These are phyloP conservation scores for Globomyces pollinis-pini DNA, from an alignment of 192 early-diverging fungal species.

Conservation along the genomic window DNA sequence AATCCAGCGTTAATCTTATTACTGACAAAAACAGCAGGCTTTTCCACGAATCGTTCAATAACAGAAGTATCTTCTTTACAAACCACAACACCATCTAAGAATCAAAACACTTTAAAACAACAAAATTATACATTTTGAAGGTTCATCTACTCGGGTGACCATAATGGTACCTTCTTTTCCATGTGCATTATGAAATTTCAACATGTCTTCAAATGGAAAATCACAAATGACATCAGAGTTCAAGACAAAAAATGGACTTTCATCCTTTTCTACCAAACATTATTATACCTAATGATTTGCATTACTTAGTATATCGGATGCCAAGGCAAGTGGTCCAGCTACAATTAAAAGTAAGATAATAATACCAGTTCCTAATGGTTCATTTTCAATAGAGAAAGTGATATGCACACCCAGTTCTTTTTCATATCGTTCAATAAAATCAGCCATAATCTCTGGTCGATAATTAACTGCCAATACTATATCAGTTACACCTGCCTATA, in stretches of 20 bases:
- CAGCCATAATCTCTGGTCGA: conserved; percentile 95
- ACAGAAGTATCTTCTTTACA: conserved; percentile 59
- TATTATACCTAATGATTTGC: conserved; percentile 56
- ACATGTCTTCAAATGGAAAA: conserved; percentile 86
- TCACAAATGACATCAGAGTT: conserved; percentile 99
- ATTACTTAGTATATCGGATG: conserved; percentile 86
- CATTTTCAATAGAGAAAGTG: conserved; percentile 92
- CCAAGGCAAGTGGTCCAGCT: conserved; percentile 89
- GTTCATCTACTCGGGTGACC: conserved; percentile 94
- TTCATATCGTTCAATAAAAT: conserved; percentile 89
- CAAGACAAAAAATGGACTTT: conserved; percentile 94
- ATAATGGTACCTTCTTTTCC: conserved; percentile 94
- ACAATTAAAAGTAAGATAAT: background rate
- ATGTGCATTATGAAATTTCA: conserved; percentile 85
- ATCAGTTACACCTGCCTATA: conserved; percentile 93
- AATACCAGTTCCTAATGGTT: conserved; percentile 84
- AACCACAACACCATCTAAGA: conserved; percentile 97
- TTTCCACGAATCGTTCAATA: conserved; percentile 96
- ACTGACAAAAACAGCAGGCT: conserved; percentile 88
- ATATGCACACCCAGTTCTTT: conserved; percentile 83
- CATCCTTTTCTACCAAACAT: conserved; percentile 64
- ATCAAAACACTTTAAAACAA: too few relatives aligned
- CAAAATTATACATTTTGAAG: too few relatives aligned
- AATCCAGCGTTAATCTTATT: conserved; percentile 99
- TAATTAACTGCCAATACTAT: conserved; percentile 99